phyloP scores from a whole-genome alignment of 495 filamentous ascomycete species.

The Articulospora tetracladia region DNA sequence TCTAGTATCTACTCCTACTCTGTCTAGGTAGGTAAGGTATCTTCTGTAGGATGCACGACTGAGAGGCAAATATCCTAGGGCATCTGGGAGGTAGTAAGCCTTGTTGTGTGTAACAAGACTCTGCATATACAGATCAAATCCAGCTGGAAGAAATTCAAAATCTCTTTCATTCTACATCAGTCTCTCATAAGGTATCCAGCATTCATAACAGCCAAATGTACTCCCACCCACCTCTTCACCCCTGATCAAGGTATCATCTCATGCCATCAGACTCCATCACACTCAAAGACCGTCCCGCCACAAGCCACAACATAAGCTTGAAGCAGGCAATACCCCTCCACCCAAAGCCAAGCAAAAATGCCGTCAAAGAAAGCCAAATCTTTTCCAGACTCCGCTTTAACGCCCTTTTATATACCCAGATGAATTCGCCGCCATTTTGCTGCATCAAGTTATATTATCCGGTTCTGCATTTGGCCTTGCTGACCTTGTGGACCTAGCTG shows the following conservation, averaged over 20 bases:
- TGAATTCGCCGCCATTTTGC: neutral
- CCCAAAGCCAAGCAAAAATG: neutral
- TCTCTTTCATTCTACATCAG: no score
- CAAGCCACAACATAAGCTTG: neutral
- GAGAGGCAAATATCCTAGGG: no score
- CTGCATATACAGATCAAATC: no score
- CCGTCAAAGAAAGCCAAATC: neutral
- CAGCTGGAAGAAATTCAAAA: no score
- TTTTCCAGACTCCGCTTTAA: neutral
- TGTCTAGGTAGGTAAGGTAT: no score
- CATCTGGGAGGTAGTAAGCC: no score
- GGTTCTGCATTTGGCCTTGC: conserved; percentile 2
- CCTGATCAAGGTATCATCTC: neutral
- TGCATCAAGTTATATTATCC: neutral
- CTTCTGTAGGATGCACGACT: no score
- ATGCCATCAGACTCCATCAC: neutral
- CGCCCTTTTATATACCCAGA: no score
- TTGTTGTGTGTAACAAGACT: no score
- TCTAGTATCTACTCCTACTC: no score
- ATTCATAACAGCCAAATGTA: neutral
- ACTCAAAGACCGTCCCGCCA: neutral
- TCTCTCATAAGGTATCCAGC: no score
- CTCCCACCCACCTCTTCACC: no score
- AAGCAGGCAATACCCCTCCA: neutral
- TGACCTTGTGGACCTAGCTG: neutral